These are phyloP conservation scores for Punica granatum DNA, from an alignment of 345 rosid species.

Conservation along the genomic window DNA sequence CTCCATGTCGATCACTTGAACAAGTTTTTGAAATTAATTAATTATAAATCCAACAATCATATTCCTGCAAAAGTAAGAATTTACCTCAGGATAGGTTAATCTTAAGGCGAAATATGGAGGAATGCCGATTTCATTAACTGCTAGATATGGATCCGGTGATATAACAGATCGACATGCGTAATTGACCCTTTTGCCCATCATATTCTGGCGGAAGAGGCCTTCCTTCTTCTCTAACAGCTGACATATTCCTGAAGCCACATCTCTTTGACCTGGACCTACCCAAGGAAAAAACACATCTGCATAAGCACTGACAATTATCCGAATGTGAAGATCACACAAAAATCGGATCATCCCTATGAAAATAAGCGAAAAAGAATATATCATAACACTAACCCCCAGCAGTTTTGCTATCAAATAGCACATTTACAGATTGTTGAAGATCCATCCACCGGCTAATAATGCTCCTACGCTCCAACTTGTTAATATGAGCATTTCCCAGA, in stretches of 20 bases:
- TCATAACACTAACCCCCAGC: constrained; percentile 40
- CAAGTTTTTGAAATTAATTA: not conserved
- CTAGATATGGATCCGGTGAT: constrained; percentile 97
- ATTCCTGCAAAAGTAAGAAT: constrained; percentile 2
- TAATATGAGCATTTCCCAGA: constrained; percentile 54
- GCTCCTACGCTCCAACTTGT: constrained; percentile 26
- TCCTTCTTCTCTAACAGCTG: constrained; percentile 96
- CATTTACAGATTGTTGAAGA: constrained; percentile 77
- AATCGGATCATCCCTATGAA: not conserved
- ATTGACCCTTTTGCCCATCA: constrained; percentile 99
- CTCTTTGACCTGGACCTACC: constrained; percentile 59
- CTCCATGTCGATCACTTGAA: not conserved
- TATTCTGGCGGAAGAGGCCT: constrained; percentile 91
- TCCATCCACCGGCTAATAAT: constrained; percentile 60
- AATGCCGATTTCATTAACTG: constrained; percentile 95
- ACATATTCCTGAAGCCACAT: constrained; percentile 57
- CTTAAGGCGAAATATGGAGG: constrained; percentile 85
- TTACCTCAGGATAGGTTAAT: constrained; percentile 95
- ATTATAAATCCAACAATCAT: not conserved
- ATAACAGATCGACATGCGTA: constrained; percentile 96
- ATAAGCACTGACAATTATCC: constrained; percentile 2
- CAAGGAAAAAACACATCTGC: constrained; percentile 4
- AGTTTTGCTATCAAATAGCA: constrained; percentile 74
- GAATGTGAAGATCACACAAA: not conserved
- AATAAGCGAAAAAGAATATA: not conserved